Conservation (phyloP, 75 land plant genomes). For the Pseudotsuga menziesii region DNA sequence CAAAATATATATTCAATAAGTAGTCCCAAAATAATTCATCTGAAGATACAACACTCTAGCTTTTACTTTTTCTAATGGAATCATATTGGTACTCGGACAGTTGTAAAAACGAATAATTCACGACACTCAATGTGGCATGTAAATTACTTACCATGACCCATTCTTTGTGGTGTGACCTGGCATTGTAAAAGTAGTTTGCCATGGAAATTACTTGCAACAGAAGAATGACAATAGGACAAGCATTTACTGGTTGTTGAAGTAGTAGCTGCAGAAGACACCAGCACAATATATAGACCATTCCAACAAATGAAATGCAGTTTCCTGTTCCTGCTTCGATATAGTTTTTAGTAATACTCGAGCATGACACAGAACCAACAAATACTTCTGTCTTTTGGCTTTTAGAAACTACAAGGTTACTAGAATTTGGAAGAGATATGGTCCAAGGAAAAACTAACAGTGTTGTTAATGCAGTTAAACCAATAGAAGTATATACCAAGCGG, state of each 20-base stretch:
- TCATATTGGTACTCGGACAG: background rate
- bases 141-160: slow-evolving; percentile 61
- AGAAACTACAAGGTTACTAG: background rate
- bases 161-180: slow-evolving; percentile 16
- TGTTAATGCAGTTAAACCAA: slow-evolving; percentile 26
- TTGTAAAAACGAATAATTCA: background rate
- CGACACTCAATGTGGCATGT: background rate
- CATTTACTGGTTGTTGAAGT: slow-evolving; percentile 77
- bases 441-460: slow-evolving; percentile 48
- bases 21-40: background rate
- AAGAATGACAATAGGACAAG: slow-evolving; percentile 56
- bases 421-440: slow-evolving; percentile 28
- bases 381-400: background rate
- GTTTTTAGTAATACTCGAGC: background rate
- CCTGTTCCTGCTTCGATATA: slow-evolving; percentile 15
- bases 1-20: background rate
- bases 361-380: background rate
- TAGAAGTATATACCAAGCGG: slow-evolving; percentile 39
- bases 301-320: slow-evolving; percentile 36
- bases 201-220: slow-evolving; percentile 45
- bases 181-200: slow-evolving; percentile 28
- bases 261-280: slow-evolving; percentile 92
- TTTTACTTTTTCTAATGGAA: background rate
- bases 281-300: slow-evolving; percentile 37
- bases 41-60: background rate